Percentiles rank a stretch among this genome's conserved stretches.
Evolutionary conservation across 2,329 filamentous ascomycete species (phyloP).

Genomic region (Pestalotiopsis sp.): DNA sequence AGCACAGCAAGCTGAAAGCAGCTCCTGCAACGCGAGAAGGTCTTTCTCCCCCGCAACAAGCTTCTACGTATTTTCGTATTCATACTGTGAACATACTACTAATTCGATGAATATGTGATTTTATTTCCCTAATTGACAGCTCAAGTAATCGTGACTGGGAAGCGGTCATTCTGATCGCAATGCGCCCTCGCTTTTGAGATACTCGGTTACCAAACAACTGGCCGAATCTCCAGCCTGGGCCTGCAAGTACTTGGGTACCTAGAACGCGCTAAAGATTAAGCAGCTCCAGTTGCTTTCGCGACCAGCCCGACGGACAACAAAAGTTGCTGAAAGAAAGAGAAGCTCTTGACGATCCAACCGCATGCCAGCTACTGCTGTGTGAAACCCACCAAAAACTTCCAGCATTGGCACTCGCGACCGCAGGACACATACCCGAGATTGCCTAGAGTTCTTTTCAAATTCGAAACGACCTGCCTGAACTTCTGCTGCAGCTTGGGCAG

Average conservation of each 20-base stretch:
- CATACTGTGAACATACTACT: background rate
- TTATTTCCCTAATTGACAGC: background rate
- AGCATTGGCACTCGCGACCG: background rate
- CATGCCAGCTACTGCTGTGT: constrained; percentile 2
- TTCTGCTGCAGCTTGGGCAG: background rate
- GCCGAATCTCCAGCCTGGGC: background rate
- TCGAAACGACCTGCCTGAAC: background rate
- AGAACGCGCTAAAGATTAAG: constrained; percentile 8
- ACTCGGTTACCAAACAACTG: background rate
- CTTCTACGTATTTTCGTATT: background rate
- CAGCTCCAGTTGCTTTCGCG: background rate
- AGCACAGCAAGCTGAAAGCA: background rate
- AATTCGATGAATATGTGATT: background rate
- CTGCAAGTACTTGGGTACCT: background rate
- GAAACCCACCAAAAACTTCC: background rate
- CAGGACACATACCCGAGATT: background rate
- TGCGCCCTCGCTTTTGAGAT: background rate
- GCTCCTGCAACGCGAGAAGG: background rate
- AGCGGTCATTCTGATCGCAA: background rate
- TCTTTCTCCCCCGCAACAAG: background rate
- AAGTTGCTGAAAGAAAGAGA: background rate
- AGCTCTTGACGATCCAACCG: background rate
- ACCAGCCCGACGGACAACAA: background rate
- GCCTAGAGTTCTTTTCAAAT: background rate
- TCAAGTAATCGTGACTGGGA: background rate